Conservation (phyloP, 1,139 yeast genomes). For the Pichia sp. region DNA sequence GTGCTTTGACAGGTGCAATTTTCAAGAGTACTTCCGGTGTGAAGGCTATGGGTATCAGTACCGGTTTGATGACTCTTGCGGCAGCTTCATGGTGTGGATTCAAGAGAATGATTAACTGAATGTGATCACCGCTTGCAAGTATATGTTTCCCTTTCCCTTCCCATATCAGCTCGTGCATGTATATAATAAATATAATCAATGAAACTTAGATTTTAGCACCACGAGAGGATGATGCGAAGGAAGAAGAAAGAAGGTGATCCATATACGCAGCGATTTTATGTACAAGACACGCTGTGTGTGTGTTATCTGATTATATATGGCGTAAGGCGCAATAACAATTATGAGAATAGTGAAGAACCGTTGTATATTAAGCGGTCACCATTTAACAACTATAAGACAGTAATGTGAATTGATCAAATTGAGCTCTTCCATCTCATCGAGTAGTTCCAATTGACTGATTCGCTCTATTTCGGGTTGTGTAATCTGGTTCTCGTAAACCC, state of each 20-base stretch:
- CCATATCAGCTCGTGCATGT: not conserved
- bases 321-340: not conserved
- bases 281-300: too few species aligned
- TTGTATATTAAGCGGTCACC: too few species aligned
- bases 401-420: constrained; percentile 70
- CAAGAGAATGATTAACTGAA: constrained; percentile 39
- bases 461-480: constrained; percentile 39
- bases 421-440: constrained; percentile 90
- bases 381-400: constrained; percentile 38
- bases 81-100: constrained; percentile 92
- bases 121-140: too few species aligned
- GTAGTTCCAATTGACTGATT: constrained; percentile 58
- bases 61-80: constrained; percentile 80
- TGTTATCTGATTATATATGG: too few species aligned
- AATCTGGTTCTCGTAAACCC: constrained; percentile 55
- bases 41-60: constrained; percentile 81
- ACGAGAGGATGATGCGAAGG: not conserved
- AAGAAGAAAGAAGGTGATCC: not conserved
- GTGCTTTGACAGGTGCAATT: constrained; percentile 88
- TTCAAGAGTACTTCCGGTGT: constrained; percentile 82
- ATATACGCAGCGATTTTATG: not conserved
- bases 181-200: not conserved
- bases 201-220: not conserved
- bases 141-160: too few species aligned
- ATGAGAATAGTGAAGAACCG: not conserved